Evolutionary conservation across 345 rosid species (phyloP), one percentile per base, ranked within the genome.

Genomic region (Populus deltoides): DNA sequence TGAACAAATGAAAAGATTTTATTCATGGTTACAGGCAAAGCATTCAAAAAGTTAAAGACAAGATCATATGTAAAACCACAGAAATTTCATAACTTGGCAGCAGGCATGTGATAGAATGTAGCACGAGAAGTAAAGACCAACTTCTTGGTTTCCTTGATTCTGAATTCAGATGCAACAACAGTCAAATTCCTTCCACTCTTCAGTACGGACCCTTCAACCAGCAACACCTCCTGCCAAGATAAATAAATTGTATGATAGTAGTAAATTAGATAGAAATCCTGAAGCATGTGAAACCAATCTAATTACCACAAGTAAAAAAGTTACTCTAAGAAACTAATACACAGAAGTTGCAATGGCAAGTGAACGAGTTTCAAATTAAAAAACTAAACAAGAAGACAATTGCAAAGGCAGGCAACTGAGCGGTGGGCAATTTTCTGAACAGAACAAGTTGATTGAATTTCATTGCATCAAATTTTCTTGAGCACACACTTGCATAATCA

Each of bases 151-250:
- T 87, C 75, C 78, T 85, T 88, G 81, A 88, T 81, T 80, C 84
- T 92, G 79, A 89, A 90, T 45, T 87, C 91, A 49, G 89, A 71
- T 9, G 81, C 80, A 72, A 92, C 90, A 24, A 89, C 86, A 5
- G 91, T 88, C 77, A 92, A 61, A 73, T 91, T 92, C 77, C 90
- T 92, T 80, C 97, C 97, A n/a, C 90, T 87, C 85, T 90, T 88
- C 72, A 87, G 87, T 24, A 90, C 81, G 11, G 91, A 78, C 57
- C 85, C 97, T 7, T 94, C 91, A 25, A 90, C 86, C 31, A 85
- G 65, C 86, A 91, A 22, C 83, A 84, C 89, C 47, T 75, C 80
- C 97, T 91, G 87, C 70, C 45, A 17, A 49, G 53, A 31, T 35
- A 29, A 29, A 18, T 18, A 0, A 6, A 1, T 0, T 0, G 15